Percentiles rank a stretch among this genome's conserved stretches.
Evolutionary conservation across 176 grass and related monocot species (phyloP).

Genomic region (Eleusine indica): DNA sequence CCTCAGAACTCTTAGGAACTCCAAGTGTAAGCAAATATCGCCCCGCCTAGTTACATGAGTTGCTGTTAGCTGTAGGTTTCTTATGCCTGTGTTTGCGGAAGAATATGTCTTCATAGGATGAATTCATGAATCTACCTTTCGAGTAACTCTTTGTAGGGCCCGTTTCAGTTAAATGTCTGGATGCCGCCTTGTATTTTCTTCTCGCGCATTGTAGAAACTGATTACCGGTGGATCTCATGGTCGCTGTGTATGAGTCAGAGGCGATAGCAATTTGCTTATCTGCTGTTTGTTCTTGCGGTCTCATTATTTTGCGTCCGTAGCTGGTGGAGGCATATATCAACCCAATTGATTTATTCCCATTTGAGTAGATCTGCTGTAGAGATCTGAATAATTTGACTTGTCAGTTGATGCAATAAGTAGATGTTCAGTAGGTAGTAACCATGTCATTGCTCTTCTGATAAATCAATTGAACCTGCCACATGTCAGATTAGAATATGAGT

Average conservation of each 20-base stretch:
- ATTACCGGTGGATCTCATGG: slow-evolving; percentile 43
- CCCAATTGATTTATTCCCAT: not conserved
- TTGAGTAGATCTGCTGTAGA: not conserved
- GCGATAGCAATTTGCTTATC: slow-evolving; percentile 7
- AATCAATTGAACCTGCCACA: not conserved
- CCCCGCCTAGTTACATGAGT: not conserved
- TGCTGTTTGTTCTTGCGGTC: not conserved
- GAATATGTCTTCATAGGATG: not conserved
- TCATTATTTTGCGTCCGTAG: not conserved
- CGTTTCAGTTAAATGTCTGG: not conserved
- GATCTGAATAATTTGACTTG: not conserved
- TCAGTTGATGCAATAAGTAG: not conserved
- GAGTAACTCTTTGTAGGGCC: not conserved
- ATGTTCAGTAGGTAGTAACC: not conserved
- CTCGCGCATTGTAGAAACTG: slow-evolving; percentile 35
- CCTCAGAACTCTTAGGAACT: slow-evolving; percentile 82
- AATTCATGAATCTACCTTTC: not conserved
- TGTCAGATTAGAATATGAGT: not conserved
- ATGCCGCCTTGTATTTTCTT: not conserved
- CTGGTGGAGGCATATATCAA: not conserved
- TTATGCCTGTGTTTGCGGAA: not conserved
- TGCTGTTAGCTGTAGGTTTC: not conserved
- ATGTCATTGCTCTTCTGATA: not conserved
- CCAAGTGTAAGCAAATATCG: slow-evolving; percentile 59
- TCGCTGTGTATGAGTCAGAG: slow-evolving; percentile 30